Conservation (phyloP, 306 rosid genomes). For the Casuarina glauca region DNA sequence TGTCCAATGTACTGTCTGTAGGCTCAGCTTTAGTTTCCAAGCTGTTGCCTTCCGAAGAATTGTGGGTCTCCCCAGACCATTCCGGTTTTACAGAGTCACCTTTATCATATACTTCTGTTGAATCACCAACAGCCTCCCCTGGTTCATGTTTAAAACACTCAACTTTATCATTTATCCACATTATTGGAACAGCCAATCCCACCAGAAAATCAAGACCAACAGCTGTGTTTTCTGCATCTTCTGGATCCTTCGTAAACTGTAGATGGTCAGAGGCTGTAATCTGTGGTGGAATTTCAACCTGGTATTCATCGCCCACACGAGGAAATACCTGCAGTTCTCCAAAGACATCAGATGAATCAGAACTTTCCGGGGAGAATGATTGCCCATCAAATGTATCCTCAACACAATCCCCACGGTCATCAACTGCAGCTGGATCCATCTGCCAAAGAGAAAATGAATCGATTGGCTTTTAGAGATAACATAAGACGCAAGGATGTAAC, state of each 20-base stretch:
- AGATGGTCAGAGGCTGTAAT: conserved; percentile 43
- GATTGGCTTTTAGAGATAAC: conserved; percentile 17
- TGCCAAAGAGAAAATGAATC: conserved; percentile 32
- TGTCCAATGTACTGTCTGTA: conserved; percentile 22
- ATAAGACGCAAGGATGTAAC: neutral
- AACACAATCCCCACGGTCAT: conserved; percentile 32
- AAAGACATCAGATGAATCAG: conserved; percentile 47
- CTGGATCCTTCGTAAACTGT: conserved; percentile 28
- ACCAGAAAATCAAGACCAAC: conserved; percentile 40
- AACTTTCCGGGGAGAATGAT: conserved; percentile 47
- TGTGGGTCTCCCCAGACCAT: conserved; percentile 22
- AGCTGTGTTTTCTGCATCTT: conserved; percentile 29
- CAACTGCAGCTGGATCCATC: conserved; percentile 53
- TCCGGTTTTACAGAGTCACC: conserved; percentile 30
- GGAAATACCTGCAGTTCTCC: conserved; percentile 68
- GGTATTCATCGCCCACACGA: conserved; percentile 72
- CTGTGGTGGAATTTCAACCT: conserved; percentile 60
- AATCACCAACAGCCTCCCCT: conserved; percentile 25
- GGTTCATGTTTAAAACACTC: conserved; percentile 27
- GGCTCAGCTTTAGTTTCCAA: conserved; percentile 34
- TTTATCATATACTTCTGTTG: conserved; percentile 30
- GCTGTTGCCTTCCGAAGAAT: conserved; percentile 24
- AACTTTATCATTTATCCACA: conserved; percentile 49
- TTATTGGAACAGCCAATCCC: conserved; percentile 61
- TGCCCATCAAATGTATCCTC: conserved; percentile 48